These are phyloP conservation scores for Globomyces sp. DNA, from an alignment of 371 early-diverging fungal species.

Conservation along the genomic window DNA sequence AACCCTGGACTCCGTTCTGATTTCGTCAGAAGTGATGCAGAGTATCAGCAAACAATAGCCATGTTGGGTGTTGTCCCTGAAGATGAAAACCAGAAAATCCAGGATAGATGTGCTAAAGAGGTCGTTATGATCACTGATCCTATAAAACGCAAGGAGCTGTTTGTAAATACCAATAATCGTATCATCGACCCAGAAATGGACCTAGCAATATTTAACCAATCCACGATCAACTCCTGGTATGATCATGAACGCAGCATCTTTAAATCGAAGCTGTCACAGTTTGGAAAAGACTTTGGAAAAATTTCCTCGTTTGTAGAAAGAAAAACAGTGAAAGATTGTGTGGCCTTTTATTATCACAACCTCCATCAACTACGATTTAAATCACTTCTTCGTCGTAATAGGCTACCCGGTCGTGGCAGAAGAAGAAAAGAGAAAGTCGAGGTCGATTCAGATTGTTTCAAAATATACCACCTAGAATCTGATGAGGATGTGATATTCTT, in stretches of 20 bases:
- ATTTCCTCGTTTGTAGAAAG: constrained; percentile 72
- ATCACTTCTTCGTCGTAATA: constrained; percentile 44
- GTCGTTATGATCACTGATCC: constrained; percentile 45
- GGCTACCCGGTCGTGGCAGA: constrained; percentile 17
- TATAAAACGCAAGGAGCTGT: constrained; percentile 18
- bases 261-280: constrained; percentile 69
- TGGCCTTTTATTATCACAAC: constrained; percentile 88
- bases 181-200: constrained; percentile 43
- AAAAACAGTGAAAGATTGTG: constrained; percentile 83
- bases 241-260: constrained; percentile 77
- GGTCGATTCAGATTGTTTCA: constrained; percentile 1
- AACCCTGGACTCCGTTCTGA: constrained; percentile 36
- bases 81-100: constrained; percentile 19
- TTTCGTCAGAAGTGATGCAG: constrained; percentile 44
- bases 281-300: constrained; percentile 89
- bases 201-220: constrained; percentile 27
- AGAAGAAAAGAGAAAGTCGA: constrained; percentile 19
- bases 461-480: neutral
- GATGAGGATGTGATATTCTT: neutral
- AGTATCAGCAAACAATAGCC: constrained; percentile 41
- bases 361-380: constrained; percentile 82
- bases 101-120: constrained; percentile 24
- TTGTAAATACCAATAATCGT: constrained; percentile 31
- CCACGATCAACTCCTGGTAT: constrained; percentile 61
- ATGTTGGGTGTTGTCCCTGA: constrained; percentile 27